Evolutionary conservation across 225 moss, liverwort and hornwort species (phyloP).

Genomic region (Straminergon stramineum): DNA sequence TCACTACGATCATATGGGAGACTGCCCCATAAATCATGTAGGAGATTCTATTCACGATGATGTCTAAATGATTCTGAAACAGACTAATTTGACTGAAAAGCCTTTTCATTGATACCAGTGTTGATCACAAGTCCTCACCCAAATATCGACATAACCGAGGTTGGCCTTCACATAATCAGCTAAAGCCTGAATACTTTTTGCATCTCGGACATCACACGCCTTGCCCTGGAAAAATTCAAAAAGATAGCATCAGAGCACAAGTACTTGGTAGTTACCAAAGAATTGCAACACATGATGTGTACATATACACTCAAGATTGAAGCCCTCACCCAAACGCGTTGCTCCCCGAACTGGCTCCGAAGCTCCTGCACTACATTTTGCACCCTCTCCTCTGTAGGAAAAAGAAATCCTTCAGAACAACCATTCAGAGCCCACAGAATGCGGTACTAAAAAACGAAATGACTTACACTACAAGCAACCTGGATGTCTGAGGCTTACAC

Average conservation of each 20-base stretch:
- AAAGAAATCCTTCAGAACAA: background rate
- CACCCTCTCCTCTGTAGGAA: slow-evolving; percentile 75
- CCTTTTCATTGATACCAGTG: background rate
- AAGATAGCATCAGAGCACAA: background rate
- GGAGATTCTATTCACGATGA: background rate
- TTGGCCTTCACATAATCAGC: slow-evolving; percentile 52
- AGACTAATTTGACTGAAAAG: background rate
- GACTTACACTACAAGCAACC: background rate
- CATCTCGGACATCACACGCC: slow-evolving; percentile 81
- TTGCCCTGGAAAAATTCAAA: slow-evolving; percentile 48
- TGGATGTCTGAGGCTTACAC: background rate
- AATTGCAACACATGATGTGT: background rate
- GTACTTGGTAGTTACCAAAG: background rate
- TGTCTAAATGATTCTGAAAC: background rate
- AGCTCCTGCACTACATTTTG: slow-evolving; percentile 66
- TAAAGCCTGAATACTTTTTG: slow-evolving; percentile 68
- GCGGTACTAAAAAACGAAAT: background rate
- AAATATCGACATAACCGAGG: slow-evolving; percentile 72
- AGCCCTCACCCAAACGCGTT: slow-evolving; percentile 60
- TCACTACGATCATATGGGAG: background rate
- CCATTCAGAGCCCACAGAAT: background rate
- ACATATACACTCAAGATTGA: background rate
- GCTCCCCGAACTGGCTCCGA: slow-evolving; percentile 62
- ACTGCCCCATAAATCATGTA: background rate
- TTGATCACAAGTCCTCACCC: slow-evolving; percentile 42